Evolutionary conservation across 495 filamentous ascomycete genomes (phyloP).

Genomic region (Podospora didyma): DNA sequence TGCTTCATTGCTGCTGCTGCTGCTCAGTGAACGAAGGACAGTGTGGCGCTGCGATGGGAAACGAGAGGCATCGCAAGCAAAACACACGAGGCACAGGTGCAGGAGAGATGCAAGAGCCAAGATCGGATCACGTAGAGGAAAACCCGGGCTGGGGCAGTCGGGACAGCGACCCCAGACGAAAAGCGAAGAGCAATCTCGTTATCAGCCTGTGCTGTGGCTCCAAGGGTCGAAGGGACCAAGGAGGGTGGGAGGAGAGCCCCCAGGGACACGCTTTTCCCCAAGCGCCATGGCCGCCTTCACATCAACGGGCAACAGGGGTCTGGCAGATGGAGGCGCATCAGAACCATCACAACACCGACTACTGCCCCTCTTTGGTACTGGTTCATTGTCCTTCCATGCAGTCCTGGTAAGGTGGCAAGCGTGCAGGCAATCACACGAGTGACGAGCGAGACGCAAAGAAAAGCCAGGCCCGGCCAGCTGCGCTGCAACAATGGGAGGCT

Average conservation of each 20-base stretch:
- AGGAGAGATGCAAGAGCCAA: conserved; percentile 1
- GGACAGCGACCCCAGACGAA: neutral
- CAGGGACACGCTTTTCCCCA: too few relatives aligned
- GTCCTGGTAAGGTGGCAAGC: too few relatives aligned
- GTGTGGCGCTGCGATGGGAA: conserved; percentile 9
- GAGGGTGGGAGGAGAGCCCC: neutral
- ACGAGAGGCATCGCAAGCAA: conserved; percentile 11
- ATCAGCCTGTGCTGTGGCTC: conserved; percentile 7
- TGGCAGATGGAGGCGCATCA: too few relatives aligned
- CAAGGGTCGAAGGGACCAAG: neutral
- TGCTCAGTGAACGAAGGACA: conserved; percentile 4
- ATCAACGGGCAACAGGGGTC: too few relatives aligned
- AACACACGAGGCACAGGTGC: conserved; percentile 1
- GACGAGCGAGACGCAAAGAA: too few relatives aligned
- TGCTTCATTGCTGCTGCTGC: conserved; percentile 11
- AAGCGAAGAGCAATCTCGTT: conserved; percentile 1
- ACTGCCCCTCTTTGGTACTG: too few relatives aligned
- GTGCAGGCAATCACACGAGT: too few relatives aligned
- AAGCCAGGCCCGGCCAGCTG: too few relatives aligned
- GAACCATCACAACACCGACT: too few relatives aligned
- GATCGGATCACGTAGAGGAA: neutral
- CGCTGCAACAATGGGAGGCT: too few relatives aligned
- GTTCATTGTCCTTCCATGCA: too few relatives aligned
- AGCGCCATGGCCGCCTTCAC: too few relatives aligned
- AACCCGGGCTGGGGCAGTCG: neutral